Evolutionary conservation across 768 basidiomycete species (phyloP), one percentile per base, ranked within the genome.

Genomic region (Aureoboletus auriporus): DNA sequence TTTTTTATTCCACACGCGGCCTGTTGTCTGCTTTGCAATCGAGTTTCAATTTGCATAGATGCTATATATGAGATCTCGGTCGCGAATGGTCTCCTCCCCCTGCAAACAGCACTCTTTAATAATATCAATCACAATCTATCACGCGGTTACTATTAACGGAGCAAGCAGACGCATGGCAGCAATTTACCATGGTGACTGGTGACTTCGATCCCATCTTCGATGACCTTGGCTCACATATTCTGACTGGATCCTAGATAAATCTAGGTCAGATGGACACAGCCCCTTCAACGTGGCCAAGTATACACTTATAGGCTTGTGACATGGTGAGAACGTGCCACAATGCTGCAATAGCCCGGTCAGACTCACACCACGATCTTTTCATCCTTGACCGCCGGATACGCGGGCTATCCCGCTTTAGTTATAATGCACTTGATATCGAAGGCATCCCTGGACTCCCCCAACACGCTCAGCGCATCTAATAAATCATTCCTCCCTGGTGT

Each of bases 281-380:
- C 50, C 28, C 46, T 42, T 45, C 53, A 60, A 53, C 60, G 59
- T 56, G 53, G 47, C 14, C 33, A 5, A 10, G 20, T 48, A 29
- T 28, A 44, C 47, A 20, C 34, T 29, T 47, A 43, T 47, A 9
- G 36, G 39, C 41, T 50, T 35, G 29, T 55, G 54, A 46, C 59
- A 58, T 59, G 62, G 56, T 56, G 60, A 61, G 62, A 64, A 63
- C 29, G 33, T 38, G 54, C 57, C 45, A 51, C 52, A 43, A 53
- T 44, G 56, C 44, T 52, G 44, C 49, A 50, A 48, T 38, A 35
- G 37, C n/a, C 34, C 41, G 41, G 47, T 39, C 37, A 34, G 33
- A 47, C 49, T 39, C 37, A 34, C 39, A 47, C 49, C 51, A 33
- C 39, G 51, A 44, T 38, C 45, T 49, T 29, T 53, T 53, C 51